phyloP scores from a whole-genome alignment of 2,329 filamentous ascomycete species.

The Aotearoamyces nothofagi region DNA sequence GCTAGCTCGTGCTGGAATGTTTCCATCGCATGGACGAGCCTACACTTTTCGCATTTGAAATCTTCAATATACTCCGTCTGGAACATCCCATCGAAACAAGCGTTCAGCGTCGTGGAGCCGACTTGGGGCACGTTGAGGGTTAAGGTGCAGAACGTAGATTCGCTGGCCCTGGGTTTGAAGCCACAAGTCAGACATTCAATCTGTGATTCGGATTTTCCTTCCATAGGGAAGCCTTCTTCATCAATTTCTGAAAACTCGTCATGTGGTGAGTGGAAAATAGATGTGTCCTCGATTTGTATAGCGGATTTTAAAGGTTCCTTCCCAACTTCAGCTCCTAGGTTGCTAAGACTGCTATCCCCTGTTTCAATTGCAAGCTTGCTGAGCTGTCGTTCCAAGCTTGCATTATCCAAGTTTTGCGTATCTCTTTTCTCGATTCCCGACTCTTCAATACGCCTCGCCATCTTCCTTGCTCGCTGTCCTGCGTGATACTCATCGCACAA shows the following conservation, averaged over 20 bases:
- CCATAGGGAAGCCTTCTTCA: constrained; percentile 74
- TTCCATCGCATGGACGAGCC: constrained; percentile 64
- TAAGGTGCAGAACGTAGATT: constrained; percentile 79
- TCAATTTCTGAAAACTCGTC: constrained; percentile 12
- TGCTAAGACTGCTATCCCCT: constrained; percentile 1
- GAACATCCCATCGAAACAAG: constrained; percentile 86
- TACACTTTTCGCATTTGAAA: constrained; percentile 88
- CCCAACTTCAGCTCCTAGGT: not conserved
- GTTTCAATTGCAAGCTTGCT: constrained; percentile 1
- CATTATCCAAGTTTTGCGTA: constrained; percentile 2
- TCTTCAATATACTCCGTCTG: constrained; percentile 95
- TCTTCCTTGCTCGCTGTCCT: constrained; percentile 54
- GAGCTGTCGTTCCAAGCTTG: constrained; percentile 2
- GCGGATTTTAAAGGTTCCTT: not conserved
- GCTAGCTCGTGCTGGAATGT: constrained; percentile 42
- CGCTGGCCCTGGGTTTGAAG: constrained; percentile 73
- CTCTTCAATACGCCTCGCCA: constrained; percentile 25
- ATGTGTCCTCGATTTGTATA: not conserved
- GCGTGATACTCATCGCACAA: constrained; percentile 91
- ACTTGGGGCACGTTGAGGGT: constrained; percentile 84
- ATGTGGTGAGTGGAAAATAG: not conserved
- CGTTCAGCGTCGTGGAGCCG: constrained; percentile 63
- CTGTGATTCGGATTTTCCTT: constrained; percentile 86
- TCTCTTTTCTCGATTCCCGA: constrained; percentile 1
- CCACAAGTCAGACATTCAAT: constrained; percentile 83